phyloP scores from a whole-genome alignment of 768 basidiomycete genomes.

The Serendipita vermifera region DNA sequence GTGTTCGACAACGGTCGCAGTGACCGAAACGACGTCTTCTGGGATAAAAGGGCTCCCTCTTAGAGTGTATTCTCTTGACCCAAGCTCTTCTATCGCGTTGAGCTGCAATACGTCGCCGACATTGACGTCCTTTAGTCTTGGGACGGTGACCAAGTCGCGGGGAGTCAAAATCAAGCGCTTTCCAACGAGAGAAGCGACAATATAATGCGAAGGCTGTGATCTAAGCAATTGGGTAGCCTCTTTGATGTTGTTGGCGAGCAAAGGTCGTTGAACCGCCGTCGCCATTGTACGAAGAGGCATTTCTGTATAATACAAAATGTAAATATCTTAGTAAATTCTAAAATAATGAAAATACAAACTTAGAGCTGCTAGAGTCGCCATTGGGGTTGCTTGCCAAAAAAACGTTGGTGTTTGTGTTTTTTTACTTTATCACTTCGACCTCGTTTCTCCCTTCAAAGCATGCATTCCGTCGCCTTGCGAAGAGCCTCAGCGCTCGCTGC shows the following conservation, averaged over 20 bases:
- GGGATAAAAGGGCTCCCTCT: slow-evolving; percentile 66
- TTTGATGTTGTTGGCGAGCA: slow-evolving; percentile 15
- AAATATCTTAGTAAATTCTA: too few relatives aligned
- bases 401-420: slow-evolving; percentile 24
- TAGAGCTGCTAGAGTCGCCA: too few relatives aligned
- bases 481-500: slow-evolving; percentile 23
- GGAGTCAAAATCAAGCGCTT: slow-evolving; percentile 82
- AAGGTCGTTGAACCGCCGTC: too few relatives aligned
- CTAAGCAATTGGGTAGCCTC: slow-evolving; percentile 69
- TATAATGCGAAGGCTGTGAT: slow-evolving; percentile 85
- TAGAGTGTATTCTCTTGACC: slow-evolving; percentile 88
- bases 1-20: slow-evolving; percentile 92
- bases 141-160: slow-evolving; percentile 85
- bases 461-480: slow-evolving; percentile 7
- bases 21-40: slow-evolving; percentile 49
- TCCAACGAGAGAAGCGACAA: slow-evolving; percentile 78
- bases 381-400: too few relatives aligned
- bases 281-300: too few relatives aligned
- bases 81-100: slow-evolving; percentile 83
- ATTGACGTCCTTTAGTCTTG: slow-evolving; percentile 68
- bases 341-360: too few relatives aligned
- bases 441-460: slow-evolving; percentile 3
- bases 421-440: slow-evolving; percentile 8
- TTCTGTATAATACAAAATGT: too few relatives aligned
- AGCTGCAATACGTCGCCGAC: slow-evolving; percentile 78